Evolutionary conservation across 1,284 basidiomycete species (phyloP), one percentile per base, ranked within the genome.

Genomic region (Entoloma clypeatum): DNA sequence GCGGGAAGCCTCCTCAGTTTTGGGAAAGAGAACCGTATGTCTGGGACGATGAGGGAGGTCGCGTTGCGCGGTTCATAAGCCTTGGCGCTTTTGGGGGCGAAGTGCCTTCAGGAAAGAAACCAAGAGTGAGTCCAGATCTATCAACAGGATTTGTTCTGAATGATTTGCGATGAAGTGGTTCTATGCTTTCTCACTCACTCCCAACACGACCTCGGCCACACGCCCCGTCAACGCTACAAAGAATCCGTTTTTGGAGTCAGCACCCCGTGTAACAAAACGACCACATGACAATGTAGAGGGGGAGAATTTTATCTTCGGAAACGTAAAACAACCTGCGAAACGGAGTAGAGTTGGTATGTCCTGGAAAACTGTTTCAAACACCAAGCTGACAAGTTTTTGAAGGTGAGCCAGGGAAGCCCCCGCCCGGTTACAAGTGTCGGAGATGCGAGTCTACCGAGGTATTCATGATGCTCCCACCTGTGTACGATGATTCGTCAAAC

Each of bases 11-110:
- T 10, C 72, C 81, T 1, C 71, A 71, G 47, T 97, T 93, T 61
- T 96, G 92, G 92, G 93, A 97, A 60, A 70, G 92, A 39, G 92
- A 95, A 51, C 92, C 93, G 2, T 93, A 81, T 58, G 63, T 77
- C 4, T 96, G 92, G 92, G 74, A 79, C 23, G 81, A 82, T 24
- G 79, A 82, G 41, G 65, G 68, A 13, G 80, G 77, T 49, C 72
- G 86, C 44, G 64, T 87, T 30, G 80, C 84, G 24, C 72, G 92
- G 25, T 91, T 91, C 50, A 76, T 96, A 38, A 84, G 86, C 54
- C 70, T 97, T 5, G 93, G 91, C 24, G 74, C 85, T n/a, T 87
- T 96, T 59, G 91, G 89, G 8, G 81, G 76, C 10, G 74, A 76
- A 50, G 63, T 72, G 10, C 57, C 66, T 1, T 43, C 63, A 5